phyloP scores from a whole-genome alignment of 257 asterid species.

The Capsicum rhomboideum region DNA sequence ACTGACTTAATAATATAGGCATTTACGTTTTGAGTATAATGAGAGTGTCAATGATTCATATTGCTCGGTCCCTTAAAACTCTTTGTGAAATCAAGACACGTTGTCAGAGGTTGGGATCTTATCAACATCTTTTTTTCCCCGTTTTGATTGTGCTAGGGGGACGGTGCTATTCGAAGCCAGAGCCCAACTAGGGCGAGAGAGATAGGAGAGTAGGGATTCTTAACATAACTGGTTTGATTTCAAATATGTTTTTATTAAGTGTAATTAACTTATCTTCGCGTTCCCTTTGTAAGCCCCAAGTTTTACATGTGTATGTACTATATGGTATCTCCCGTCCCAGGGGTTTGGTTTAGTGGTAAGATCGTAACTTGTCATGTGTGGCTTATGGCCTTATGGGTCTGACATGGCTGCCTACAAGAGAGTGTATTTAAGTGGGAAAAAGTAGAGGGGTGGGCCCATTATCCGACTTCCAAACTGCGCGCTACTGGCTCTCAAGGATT shows the following conservation, averaged over 20 bases:
- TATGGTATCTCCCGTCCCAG: not conserved
- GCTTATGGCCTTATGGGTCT: not conserved
- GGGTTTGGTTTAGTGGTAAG: not conserved
- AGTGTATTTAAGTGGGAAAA: not conserved
- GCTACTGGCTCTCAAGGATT: not conserved
- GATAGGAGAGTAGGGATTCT: too few relatives aligned
- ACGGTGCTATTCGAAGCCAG: not conserved
- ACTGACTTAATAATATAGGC: not conserved
- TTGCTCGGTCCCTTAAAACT: not conserved
- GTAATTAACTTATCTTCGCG: not conserved
- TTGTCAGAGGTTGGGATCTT: not conserved
- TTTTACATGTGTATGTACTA: not conserved
- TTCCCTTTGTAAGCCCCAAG: not conserved
- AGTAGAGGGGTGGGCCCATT: not conserved
- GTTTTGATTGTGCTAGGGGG: not conserved
- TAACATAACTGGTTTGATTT: not conserved
- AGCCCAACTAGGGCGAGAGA: too few relatives aligned
- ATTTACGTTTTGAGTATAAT: not conserved
- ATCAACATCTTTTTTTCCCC: not conserved
- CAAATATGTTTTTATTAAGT: not conserved
- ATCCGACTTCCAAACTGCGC: not conserved
- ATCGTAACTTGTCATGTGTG: not conserved
- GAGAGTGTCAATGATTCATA: not conserved
- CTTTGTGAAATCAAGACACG: not conserved
- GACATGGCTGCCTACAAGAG: not conserved